Evolutionary conservation across 1,284 basidiomycete species (phyloP), one percentile per base, ranked within the genome.

Genomic region (Boletus semigastroideus): DNA sequence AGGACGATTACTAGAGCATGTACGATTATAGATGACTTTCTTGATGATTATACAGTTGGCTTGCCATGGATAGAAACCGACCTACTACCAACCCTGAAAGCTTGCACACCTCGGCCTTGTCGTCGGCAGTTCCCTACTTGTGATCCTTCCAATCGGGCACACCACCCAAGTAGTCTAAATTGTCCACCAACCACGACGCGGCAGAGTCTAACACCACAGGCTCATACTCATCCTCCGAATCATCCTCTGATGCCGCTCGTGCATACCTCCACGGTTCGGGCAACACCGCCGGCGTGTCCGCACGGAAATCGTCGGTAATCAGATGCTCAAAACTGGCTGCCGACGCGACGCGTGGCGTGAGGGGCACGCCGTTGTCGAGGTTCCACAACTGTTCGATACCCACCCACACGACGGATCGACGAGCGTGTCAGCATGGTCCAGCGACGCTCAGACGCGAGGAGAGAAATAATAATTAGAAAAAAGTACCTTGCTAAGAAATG

Each of bases 291-390:
- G 53, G 60, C 4, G 62, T 22, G 22, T 67, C 60, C 31, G 19
- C 42, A 16, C 62, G 64, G 20, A 63, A 59, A 4, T 22, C 8
- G 16, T 63, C 49, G 10, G 58, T 67, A 25, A 63, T 51, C 11
- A 67, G 47, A 37, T 61, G 52, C 16, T 63, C 62, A 46, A 63
- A 67, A 0, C 48, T 59, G 1, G 64, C 52, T 1, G 63, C 64
- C 1, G 60, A 54, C 5, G 60, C 62, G 5, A 55, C 55, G 9
- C 61, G 60, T 16, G 63, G 60, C 1, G 62, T 65, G 17, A 63
- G 63, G 0, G 63, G 60, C 3, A 51, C 44, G 7, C 63, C 63
- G 9, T 36, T 28, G 5, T 67, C 64, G 19, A 64, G 59, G 51
- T 67, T 56, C 62, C 62, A 63, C n/a, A 63, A 17, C 59, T 63